Base-by-base conservation (phyloP, 805 yeast genomes). In the Blastobotrys americana region DNA sequence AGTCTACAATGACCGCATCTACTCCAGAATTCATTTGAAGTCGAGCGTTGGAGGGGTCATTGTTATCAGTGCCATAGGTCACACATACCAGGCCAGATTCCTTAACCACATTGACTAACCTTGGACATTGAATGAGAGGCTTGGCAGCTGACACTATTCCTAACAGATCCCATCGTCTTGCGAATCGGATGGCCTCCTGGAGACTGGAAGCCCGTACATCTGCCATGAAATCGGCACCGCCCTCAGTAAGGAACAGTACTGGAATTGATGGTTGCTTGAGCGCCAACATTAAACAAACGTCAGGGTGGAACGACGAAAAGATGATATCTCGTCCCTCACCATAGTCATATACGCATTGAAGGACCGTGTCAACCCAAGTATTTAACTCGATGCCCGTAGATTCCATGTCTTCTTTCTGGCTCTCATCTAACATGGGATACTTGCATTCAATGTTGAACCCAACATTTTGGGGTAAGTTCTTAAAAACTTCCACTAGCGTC, bases 1-100 rank as follows among this genome's bases (percentile, higher is more conserved):
- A 81, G 64, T 90, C 97, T 2, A 86, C 97, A 65, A 90, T 90
- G n/a, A 90, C 97, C 0, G 98, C 98, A 70, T 90, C 97, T 9
- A 90, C 96, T 5, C 97, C 97, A 3, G 94, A 89, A 51, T 78
- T 79, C 82, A 90, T 82, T 64, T 90, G 96, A 46, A 84, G 68
- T 53, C 78, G 80, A 22, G 95, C 88, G 49, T 80, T 79, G 46
- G 77, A 87, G 0, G 97, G 96, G 28, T 78, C 79, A 56, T 90
- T 90, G 62, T 90, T 90, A 59, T 75, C 72, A 1, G 76, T 73
- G 22, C 97, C 97, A 56, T 90, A 90, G 0, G 96, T 85, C 45
- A 90, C 90, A 64, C 96, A 89, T 9, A 89, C 96, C 51, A 90
- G 72, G 0, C 97, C 97, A 41, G 84, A 77, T 13, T 87, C 80